Base-by-base conservation (phyloP, 768 basidiomycete species). In the Hysterangium stoloniferum region DNA sequence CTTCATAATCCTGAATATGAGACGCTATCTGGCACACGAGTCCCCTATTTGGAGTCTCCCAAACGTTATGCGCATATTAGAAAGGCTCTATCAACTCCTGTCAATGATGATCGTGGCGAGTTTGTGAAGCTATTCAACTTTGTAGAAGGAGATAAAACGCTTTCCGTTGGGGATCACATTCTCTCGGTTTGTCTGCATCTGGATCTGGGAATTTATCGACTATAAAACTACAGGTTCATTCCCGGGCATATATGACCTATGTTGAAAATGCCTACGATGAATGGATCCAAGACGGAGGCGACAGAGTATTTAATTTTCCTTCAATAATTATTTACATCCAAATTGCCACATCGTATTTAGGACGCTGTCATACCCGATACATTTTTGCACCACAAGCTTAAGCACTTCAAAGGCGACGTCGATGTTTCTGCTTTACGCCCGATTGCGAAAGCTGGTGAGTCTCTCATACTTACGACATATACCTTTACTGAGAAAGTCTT, bases 1-100 rank as follows among this genome's bases (percentile, higher is more conserved):
- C 36, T 58, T 1, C 67, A 67, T 48, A 22, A 65, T 38, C 67
- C 66, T 9, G 61, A 61, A 1, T 55, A 62, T 43, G 67, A 68
- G 45, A 60, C 64, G 31, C 54, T 67, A 5, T 59, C 57, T 19
- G 66, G 66, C 3, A 42, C 51, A 8, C 54, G 56, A 5, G 54
- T 59, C 13, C 58, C 58, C 7, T 67, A 66, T 54, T 54, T 58
- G 11, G 67, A 68, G 52, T 62, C 62, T 25, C 67, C 67, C 3
- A 48, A 53, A 3, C 60, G 67, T 5, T 45, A 59, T 22, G 47
- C 40, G 22, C 38, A 11, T 4, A 62, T 67, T 57, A 58, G 57
- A 43, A 27, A 58, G 2, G 54, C 60, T 3, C 54, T 67, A 4
- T 44, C 53, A n/a, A 22, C 24, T 24, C 19, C n/a, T n/a, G n/a